Evolutionary conservation across 2,329 filamentous ascomycete genomes (phyloP), one percentile per base, ranked within the genome.

Genomic region (Aspergillus awamori): DNA sequence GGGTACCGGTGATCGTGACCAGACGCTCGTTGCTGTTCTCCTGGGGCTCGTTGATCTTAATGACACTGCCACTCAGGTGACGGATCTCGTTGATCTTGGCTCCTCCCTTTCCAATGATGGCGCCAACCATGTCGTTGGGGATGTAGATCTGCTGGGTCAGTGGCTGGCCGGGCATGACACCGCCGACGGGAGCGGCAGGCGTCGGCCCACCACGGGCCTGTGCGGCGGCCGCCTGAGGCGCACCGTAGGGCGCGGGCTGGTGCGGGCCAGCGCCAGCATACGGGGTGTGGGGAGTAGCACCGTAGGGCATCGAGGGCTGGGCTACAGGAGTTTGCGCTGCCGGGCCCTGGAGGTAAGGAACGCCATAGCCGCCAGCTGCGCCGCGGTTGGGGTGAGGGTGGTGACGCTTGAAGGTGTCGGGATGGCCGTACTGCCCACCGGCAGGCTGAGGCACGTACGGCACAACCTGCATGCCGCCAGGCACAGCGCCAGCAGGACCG

Each of bases 1-100:
- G 93, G 5, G 95, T 98, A 66, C 95, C 95, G 2, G 95, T 97
- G 69, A 99, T 96, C 15, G 95, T 99, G 60, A 99, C 95, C 62
- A 99, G 83, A 65, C 95, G 89, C 82, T 99, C 95, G 74, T 98
- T 99, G 84, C 92, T 98, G 80, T 96, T 98, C 78, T 98, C 95
- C 77, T 97, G 95, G 1, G 95, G 95, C 77, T 99, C 95, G 76
- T 99, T 98, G 84, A 99, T 99, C 84, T 99, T 99, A 79, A 99
- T 98, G 51, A 99, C 93, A 80, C 94, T 98, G 69, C 94, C 95
- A 77, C 91, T 96, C 70, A 99, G 88, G 77, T 97, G 93, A 69
- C 95, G 89, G 67, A 99, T 99, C 80, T 99, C 95, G 75, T 99
- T 99, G 84, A 99, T 99, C 86, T 99, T 99, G 59, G 93, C 91